Conservation (phyloP, 371 early-diverging fungal species). For the Sporodiniella umbellata region DNA sequence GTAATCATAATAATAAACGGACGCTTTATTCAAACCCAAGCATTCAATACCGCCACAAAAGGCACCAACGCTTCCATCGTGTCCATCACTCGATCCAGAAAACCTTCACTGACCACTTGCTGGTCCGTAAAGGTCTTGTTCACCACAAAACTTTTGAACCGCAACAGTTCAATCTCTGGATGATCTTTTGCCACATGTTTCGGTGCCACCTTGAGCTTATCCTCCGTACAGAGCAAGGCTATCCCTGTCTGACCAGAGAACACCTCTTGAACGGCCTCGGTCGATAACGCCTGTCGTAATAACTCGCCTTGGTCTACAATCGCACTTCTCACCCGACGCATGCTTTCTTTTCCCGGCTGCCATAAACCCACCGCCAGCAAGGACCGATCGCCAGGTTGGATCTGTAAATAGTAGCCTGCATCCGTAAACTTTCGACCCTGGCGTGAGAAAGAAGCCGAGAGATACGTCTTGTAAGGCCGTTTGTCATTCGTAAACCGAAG, state of each 20-base stretch:
- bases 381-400: conserved; percentile 37
- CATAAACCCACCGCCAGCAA: conserved; percentile 47
- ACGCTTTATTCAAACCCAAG: conserved; percentile 31
- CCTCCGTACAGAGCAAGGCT: conserved; percentile 26
- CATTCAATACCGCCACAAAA: conserved; percentile 52
- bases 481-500: conserved; percentile 57
- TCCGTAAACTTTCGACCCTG: conserved; percentile 47
- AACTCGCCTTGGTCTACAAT: conserved; percentile 38
- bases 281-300: conserved; percentile 38
- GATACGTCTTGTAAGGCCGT: conserved; percentile 49
- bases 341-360: conserved; percentile 32
- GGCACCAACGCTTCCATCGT: conserved; percentile 51
- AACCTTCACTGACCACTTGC: conserved; percentile 44
- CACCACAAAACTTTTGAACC: conserved; percentile 43
- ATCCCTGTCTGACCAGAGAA: conserved; percentile 45
- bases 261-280: conserved; percentile 39
- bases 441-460: conserved; percentile 46
- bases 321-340: conserved; percentile 42
- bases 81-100: conserved; percentile 41
- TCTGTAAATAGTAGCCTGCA: conserved; percentile 48
- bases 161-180: conserved; percentile 48
- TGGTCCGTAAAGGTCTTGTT: conserved; percentile 39
- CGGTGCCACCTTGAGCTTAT: conserved; percentile 25
- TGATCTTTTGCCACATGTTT: conserved; percentile 43
- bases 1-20: no score